phyloP scores from a whole-genome alignment of 208 protist species.

The Crithidia fasciculata region DNA sequence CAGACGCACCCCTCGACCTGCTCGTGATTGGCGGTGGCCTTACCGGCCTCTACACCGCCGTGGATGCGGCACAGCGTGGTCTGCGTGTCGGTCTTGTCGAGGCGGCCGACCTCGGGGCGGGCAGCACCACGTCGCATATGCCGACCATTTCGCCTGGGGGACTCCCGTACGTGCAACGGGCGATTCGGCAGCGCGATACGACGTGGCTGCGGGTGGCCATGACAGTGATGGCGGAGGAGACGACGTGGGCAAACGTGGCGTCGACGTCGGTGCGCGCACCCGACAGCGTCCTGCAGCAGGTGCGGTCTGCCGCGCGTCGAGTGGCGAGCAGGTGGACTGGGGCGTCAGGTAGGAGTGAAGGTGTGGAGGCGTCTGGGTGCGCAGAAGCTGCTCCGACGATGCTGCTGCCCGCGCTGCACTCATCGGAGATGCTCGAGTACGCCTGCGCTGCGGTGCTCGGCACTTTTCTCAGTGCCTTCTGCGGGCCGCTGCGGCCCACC shows the following conservation, averaged over 20 bases:
- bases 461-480: constrained; percentile 59
- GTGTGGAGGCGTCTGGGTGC: not conserved
- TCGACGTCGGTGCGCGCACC: constrained; percentile 25
- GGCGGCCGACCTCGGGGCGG: constrained; percentile 67
- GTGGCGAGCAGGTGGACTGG: not conserved
- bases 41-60: constrained; percentile 75
- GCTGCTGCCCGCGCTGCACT: constrained; percentile 65
- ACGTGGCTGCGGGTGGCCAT: constrained; percentile 56
- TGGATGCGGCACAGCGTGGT: constrained; percentile 84
- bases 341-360: not conserved
- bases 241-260: constrained; percentile 70
- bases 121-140: constrained; percentile 26
- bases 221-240: constrained; percentile 44
- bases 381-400: constrained; percentile 21
- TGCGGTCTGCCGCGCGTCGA: not conserved
- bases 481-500: constrained; percentile 43
- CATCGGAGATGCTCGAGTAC: constrained; percentile 69
- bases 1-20: constrained; percentile 58
- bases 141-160: constrained; percentile 56
- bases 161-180: constrained; percentile 76
- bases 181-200: constrained; percentile 73
- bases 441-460: constrained; percentile 42
- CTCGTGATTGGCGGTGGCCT: constrained; percentile 79
- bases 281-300: not conserved
- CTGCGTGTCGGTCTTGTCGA: constrained; percentile 76